Evolutionary conservation across 2,329 filamentous ascomycete species (phyloP), one percentile per base, ranked within the genome.

Genomic region (Curvularia spicifera): DNA sequence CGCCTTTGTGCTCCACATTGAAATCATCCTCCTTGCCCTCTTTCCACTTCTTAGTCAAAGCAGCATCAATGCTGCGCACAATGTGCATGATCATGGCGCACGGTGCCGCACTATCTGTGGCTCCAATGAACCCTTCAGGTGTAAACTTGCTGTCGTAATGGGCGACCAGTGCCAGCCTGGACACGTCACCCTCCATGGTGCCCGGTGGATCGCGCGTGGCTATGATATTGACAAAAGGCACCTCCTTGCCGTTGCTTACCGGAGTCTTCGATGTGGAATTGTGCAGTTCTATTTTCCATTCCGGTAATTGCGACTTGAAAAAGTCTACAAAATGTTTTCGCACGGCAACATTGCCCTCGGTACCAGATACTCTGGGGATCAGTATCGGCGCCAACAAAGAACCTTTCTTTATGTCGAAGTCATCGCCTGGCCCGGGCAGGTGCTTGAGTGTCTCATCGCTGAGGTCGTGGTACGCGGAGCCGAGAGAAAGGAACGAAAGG

Each of bases 71-170:
- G 63, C 86, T 91, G 66, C 89, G 84, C 62, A 93, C 91, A 12
- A 90, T 86, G 74, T 97, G 91, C 85, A 99, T 83, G 52, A 99
- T 83, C 84, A 99, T 93, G 0, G 95, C 95, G 77, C 94, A 98
- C 15, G 95, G 93, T 18, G 91, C 95, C 0, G 95, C 95, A 69
- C 93, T 97, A 73, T 99, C 95, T 12, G 87, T 95, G 0, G 94
- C 95, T 0, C 95, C 95, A 61, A 99, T 91, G 76, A 99, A 99
- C 0, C 92, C 94, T 57, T 88, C 80, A 0, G 94, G 95, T 29
- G 83, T 83, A 61, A 90, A 83, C 78, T 96, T 90, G 76, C 89
- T 95, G 73, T 99, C 95, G 76, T 97, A 98, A 76, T 99, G 95
- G 24, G 95, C 95, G 13, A 94, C 95, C 59, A 99, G 82, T 5